Base-by-base conservation (phyloP, 371 early-diverging fungal species). In the Mucor sp. region DNA sequence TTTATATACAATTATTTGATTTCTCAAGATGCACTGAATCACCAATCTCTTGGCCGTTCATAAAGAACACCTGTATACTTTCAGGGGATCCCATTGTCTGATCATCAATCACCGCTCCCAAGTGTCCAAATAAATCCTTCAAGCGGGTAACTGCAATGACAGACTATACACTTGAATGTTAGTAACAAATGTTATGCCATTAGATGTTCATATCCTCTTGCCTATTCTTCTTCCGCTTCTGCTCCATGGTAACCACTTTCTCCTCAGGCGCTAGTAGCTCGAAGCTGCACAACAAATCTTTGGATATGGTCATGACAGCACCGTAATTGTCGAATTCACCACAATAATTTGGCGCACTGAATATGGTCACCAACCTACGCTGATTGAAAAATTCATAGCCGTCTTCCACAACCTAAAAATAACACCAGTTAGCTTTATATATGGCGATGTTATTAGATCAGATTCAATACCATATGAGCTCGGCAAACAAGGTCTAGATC, bases 321-420 rank as follows among this genome's bases (percentile, higher is more conserved):
- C 95, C 96, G 66, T 84, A 89, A 61, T 98, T 98, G 72, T 96
- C 96, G 85, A 97, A 98, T 75, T 97, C 98, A 32, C 98, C 98
- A 76, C 99, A 99, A 72, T 98, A 99, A 81, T 99, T 98, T 25
- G 99, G 99, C 7, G 99, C 99, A 25, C 94, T 94, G 74, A 98
- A 99, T 27, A 99, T 82, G 3, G 99, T 99, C 1, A 99, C 99
- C 30, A 99, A 81, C 33, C 90, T 90, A 58, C 96, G 87, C 65
- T 96, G 91, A 61, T 93, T 94, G 84, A 99, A 98, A 80, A 99
- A 99, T 80, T 99, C 98, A 78, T 99, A 99, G n/a, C 99, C 99
- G 71, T 98, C 99, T 78, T 99, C 99, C 6, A 99, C 98, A 37
- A 99, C 98, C 71, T 71, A 70, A 23, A 33, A 30, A 59, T 28